Percentiles rank a stretch among this genome's conserved stretches.
Evolutionary conservation across 352 stramenopile genomes (phyloP).

Genomic region (Globisporangium alternatum): DNA sequence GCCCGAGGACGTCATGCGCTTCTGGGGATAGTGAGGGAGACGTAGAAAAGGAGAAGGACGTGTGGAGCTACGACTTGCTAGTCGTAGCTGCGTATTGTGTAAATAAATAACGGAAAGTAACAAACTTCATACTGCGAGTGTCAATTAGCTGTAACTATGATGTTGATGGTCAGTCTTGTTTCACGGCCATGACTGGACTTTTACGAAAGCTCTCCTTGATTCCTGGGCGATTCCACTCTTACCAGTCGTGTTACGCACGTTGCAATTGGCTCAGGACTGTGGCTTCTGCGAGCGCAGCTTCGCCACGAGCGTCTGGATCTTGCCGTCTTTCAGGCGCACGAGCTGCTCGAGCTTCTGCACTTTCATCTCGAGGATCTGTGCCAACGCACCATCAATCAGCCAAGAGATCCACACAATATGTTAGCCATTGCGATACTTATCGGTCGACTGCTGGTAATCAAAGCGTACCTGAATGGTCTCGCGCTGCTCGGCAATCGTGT

Average conservation of each 20-base stretch:
- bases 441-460: too few species aligned
- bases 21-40: constrained; percentile 49
- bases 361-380: constrained; percentile 93
- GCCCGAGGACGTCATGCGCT: constrained; percentile 72
- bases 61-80: too few species aligned
- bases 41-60: background rate
- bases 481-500: constrained; percentile 76
- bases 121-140: too few species aligned
- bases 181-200: too few species aligned
- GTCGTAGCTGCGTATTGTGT: background rate
- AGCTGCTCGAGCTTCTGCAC: constrained; percentile 95
- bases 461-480: constrained; percentile 90
- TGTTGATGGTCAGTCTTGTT: too few species aligned
- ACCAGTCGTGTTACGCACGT: background rate
- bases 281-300: constrained; percentile 79
- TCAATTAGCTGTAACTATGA: too few species aligned
- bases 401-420: background rate
- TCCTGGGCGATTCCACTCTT: too few species aligned
- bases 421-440: background rate
- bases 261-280: constrained; percentile 17
- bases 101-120: background rate
- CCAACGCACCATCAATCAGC: background rate
- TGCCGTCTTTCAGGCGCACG: constrained; percentile 91
- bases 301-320: constrained; percentile 90
- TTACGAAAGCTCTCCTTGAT: too few species aligned